Conservation (phyloP, 495 filamentous ascomycete species). For the Penicillium subrubescens region DNA sequence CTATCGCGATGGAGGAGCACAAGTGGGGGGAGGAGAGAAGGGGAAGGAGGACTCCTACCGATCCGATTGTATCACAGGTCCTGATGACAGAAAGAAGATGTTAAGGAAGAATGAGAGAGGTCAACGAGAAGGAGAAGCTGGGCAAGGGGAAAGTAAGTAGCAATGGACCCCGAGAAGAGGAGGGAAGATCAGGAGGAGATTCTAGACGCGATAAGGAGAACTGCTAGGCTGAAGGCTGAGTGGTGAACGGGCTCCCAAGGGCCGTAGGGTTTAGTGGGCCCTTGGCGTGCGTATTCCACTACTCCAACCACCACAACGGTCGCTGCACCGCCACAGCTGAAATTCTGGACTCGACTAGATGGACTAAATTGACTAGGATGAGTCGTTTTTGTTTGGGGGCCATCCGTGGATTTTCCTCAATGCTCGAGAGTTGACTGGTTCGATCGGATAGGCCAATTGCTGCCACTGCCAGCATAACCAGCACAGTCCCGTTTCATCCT, state of each 20-base stretch:
- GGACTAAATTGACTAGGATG: neutral
- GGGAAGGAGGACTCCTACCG: neutral
- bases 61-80: neutral
- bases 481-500: neutral
- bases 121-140: neutral
- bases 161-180: neutral
- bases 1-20: neutral
- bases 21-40: slow-evolving; percentile 1
- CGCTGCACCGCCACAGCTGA: slow-evolving; percentile 25
- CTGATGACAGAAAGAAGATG: neutral
- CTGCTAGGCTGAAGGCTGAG: neutral
- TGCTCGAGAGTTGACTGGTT: neutral
- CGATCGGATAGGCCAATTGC: neutral
- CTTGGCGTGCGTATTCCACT: slow-evolving; percentile 10
- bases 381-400: neutral
- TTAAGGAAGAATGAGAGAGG: neutral
- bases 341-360: neutral
- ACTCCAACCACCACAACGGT: neutral
- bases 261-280: slow-evolving; percentile 29
- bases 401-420: neutral
- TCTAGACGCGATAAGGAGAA: slow-evolving; percentile 25
- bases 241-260: neutral
- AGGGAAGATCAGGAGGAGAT: neutral
- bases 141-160: neutral
- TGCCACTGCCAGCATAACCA: neutral